These are phyloP conservation scores for Cardamine chenopodiifolia DNA, from an alignment of 345 rosid species.

Conservation along the genomic window DNA sequence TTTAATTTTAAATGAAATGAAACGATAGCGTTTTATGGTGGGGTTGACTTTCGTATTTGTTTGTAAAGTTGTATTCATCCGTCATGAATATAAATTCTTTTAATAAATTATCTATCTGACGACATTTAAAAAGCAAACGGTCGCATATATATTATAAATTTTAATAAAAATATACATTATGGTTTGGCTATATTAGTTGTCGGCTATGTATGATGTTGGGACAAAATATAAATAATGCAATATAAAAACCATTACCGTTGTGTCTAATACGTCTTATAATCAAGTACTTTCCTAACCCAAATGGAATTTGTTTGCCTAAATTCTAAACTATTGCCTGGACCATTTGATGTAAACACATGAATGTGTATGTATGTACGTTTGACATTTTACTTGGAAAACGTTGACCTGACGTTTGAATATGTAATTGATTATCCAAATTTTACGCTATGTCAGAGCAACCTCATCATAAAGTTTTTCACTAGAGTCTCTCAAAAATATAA, in stretches of 20 bases:
- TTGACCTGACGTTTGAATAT: neutral
- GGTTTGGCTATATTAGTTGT: neutral
- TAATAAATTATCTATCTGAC: neutral
- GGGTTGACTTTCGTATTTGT: slow-evolving; percentile 23
- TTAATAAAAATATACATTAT: neutral
- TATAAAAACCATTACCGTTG: neutral
- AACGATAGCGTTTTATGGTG: neutral
- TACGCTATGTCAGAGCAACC: too few relatives aligned
- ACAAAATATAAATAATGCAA: neutral
- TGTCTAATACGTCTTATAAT: neutral
- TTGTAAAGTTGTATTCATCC: slow-evolving; percentile 5
- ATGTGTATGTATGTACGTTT: neutral
- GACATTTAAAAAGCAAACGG: slow-evolving; percentile 9
- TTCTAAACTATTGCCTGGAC: neutral
- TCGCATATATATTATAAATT: neutral
- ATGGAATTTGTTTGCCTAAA: neutral
- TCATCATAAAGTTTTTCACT: too few relatives aligned
- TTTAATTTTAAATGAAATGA: neutral
- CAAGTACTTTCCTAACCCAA: neutral
- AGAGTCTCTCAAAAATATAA: too few relatives aligned
- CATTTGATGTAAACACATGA: neutral
- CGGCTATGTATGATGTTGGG: neutral
- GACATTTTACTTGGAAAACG: neutral
- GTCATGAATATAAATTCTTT: neutral
- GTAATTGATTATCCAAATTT: neutral